phyloP scores from a whole-genome alignment of 768 basidiomycete species.

The Rhodotorula toruloides region DNA sequence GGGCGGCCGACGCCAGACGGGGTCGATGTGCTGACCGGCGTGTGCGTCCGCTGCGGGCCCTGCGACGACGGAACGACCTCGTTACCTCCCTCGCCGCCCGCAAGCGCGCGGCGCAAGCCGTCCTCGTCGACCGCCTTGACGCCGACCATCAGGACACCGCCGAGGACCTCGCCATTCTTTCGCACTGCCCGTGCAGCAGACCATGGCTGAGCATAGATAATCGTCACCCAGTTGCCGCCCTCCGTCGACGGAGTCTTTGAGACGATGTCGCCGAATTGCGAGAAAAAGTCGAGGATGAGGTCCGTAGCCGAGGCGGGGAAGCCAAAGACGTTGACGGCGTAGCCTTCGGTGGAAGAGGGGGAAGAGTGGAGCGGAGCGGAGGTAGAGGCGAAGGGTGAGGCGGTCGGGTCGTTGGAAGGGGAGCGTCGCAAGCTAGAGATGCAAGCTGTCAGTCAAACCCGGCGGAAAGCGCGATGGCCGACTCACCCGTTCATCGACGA shows the following conservation, averaged over 20 bases:
- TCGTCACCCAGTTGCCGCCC: constrained; percentile 72
- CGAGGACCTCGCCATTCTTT: constrained; percentile 72
- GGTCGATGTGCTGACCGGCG: not conserved
- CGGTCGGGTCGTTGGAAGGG: constrained; percentile 4
- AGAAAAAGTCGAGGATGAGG: constrained; percentile 49
- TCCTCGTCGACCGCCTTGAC: constrained; percentile 52
- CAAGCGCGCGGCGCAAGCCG: constrained; percentile 24
- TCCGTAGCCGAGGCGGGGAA: constrained; percentile 76
- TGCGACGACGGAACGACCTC: not conserved
- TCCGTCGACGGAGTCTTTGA: constrained; percentile 64
- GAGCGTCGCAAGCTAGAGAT: constrained; percentile 5
- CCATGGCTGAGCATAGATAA: constrained; percentile 65
- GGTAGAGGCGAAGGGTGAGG: constrained; percentile 23
- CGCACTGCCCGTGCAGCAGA: constrained; percentile 74
- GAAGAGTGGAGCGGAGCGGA: constrained; percentile 2
- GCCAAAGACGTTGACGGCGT: constrained; percentile 69
- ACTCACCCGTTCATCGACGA: not conserved
- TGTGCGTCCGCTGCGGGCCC: not conserved
- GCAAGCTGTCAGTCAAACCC: not conserved
- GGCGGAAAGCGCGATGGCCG: not conserved
- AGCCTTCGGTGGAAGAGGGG: constrained; percentile 3
- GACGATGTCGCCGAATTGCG: constrained; percentile 56
- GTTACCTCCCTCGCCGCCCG: not conserved
- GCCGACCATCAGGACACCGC: constrained; percentile 69
- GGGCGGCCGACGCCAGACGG: constrained; percentile 22